Evolutionary conservation across 177 flowering plant species (phyloP), one percentile per base, ranked within the genome.

Genomic region (Vitis hybrid): DNA sequence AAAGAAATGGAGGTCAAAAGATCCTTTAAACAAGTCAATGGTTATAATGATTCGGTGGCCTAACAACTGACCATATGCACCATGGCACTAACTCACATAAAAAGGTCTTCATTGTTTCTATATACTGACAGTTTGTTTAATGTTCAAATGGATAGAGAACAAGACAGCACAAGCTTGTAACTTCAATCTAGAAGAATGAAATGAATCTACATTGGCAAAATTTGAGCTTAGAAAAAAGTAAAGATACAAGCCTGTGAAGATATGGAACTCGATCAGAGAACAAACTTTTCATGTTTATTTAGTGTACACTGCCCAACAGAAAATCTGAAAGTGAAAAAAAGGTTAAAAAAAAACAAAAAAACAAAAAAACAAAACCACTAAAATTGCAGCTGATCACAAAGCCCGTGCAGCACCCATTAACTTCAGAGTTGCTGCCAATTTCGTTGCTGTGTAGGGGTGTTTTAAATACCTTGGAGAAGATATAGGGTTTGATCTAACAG

Each of bases 131-230:
- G 6, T 53, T 12, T 53, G 7, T 53, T 22, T 14, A 57, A 19
- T 57, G 29, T 22, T 22, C 60, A 57, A 7, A 18, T 16, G 18
- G 56, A 53, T 14, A 13, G n/a, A 16, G 16, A 53, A 53, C 56
- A 53, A 16, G 56, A 53, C 15, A 53, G 0, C 29, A 26, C 3
- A 3, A 0, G 29, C 29, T 26, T 26, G 5, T 26, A 26, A 26
- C 29, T 26, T 26, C 29, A 0, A 26, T 26, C 11, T 8, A 5
- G 11, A 12, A 62, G 6, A 11, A 45, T 4, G 10, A 33, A 64
- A 50, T 19, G 29, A 15, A 64, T 7, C 10, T 31, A 66, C 69
- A 66, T 31, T n/a, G 59, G 51, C 70, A 68, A 56, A 68, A 57
- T 58, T 56, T 48, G 21, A 45, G 63, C 51, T 63, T 45, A 6